Evolutionary conservation across 805 yeast genomes (phyloP), one percentile per base, ranked within the genome.

Genomic region (Spathaspora gorwiae): DNA sequence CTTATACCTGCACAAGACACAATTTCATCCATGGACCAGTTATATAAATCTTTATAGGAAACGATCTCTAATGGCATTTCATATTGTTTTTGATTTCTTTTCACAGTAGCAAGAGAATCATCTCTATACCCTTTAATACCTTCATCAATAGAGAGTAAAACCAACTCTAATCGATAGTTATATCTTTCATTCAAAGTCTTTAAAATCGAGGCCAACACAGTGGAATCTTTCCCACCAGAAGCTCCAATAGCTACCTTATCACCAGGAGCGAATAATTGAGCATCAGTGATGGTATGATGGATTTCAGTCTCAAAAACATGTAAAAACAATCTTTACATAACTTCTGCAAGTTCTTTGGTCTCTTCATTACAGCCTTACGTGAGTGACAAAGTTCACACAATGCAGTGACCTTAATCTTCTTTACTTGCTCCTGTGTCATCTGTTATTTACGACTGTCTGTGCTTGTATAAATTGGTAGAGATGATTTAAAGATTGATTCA

Each of bases 1-100:
- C 96, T 76, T 33, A 87, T 84, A 6, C 98, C 98, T 1, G 97
- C 94, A 61, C 94, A 87, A 0, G 90, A 82, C 1, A 94, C 99
- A 42, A 94, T 89, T 57, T 89, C 95, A 70, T 94, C 99, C 99
- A 94, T 94, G 10, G 96, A 88, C 99, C 99, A 94, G 57, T 90
- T 83, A 62, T 94, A 94, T 11, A 94, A 71, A 29, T 90, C 96
- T 51, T 81, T 81, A 56, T 94, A 94, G 11, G 96, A 86, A 5
- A 94, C 82, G 45, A 88, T 84, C 56, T 83, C 84, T 43, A 88
- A 66, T 1, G 89, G 90, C 74, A 88, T 75, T n/a, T 75, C 73
- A 59, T 88, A 88, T 63, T 94, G 99, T 26, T 71, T 66, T 64
- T 89, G 89, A 65, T 94, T 94, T 53, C 99, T 78, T 62, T 90